Conservation (phyloP, 805 yeast species). For the Candida orba region DNA sequence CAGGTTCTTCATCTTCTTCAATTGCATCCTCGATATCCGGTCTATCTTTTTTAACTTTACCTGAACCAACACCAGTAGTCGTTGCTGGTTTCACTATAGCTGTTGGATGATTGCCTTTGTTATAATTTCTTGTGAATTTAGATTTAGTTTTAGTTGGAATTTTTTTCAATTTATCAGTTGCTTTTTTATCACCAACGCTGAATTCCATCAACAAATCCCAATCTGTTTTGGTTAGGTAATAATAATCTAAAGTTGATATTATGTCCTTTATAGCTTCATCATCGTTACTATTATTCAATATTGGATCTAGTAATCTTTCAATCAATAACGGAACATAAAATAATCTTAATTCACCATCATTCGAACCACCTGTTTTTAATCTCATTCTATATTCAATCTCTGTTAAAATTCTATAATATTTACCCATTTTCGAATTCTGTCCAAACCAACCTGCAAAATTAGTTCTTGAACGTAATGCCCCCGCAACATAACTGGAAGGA, state of each 20-base stretch:
- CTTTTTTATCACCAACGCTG: slow-evolving; percentile 56
- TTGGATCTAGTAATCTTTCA: slow-evolving; percentile 49
- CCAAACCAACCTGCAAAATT: slow-evolving; percentile 87
- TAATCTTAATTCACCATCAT: slow-evolving; percentile 64
- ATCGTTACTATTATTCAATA: slow-evolving; percentile 39
- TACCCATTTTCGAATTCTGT: slow-evolving; percentile 77
- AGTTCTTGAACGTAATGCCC: slow-evolving; percentile 59
- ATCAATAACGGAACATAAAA: slow-evolving; percentile 66
- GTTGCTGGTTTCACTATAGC: slow-evolving; percentile 74
- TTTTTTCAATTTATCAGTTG: slow-evolving; percentile 44
- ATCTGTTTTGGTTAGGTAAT: slow-evolving; percentile 83
- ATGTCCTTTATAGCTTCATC: slow-evolving; percentile 56
- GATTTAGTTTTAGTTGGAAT: slow-evolving; percentile 75
- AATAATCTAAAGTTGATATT: slow-evolving; percentile 71
- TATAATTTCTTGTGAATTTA: slow-evolving; percentile 82
- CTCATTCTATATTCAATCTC: slow-evolving; percentile 87
- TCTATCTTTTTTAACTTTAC: slow-evolving; percentile 15
- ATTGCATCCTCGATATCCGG: slow-evolving; percentile 14
- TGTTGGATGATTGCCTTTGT: slow-evolving; percentile 69
- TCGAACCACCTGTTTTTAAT: slow-evolving; percentile 72
- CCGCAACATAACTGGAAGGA: slow-evolving; percentile 72
- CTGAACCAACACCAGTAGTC: slow-evolving; percentile 30
- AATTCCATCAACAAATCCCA: slow-evolving; percentile 86
- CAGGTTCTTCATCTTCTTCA: slow-evolving; percentile 14
- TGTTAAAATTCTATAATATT: slow-evolving; percentile 71